Evolutionary conservation across 2,329 filamentous ascomycete species (phyloP), one percentile per base, ranked within the genome.

Genomic region (Calonectria pseudoreteaudii): DNA sequence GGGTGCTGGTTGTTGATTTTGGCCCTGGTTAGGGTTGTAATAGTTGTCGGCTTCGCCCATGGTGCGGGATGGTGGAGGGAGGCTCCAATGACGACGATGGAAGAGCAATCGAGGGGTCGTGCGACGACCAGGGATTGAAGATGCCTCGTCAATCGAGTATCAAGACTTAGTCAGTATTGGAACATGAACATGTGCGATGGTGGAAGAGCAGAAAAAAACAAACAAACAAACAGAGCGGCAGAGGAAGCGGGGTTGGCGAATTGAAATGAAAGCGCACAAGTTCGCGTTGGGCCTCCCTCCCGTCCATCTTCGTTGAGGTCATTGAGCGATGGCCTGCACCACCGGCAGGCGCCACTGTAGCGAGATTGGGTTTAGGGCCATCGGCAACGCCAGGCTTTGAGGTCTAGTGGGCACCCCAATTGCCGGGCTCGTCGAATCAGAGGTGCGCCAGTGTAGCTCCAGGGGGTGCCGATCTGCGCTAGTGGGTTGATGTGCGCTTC

Each of bases 41-140:
- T 85, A 85, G 31, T 70, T 78, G 77, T 85, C 83, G 41, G 81
- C 76, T 77, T 84, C 83, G 71, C 83, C 83, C 84, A 85, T 85
- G 72, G 68, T 74, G 74, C 64, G 66, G 44, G 64, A 26, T 14
- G 36, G n/a, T 16, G 34, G 34, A 9, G n/a, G n/a, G n/a, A n/a
- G n/a, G n/a, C 52, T 47, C 66, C 58, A 26, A 30, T 26, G 62
- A 66, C 66, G n/a, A 69, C 62, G n/a, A n/a, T n/a, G n/a, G n/a
- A n/a, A n/a, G 58, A 44, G 30, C 6, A 26, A 16, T 49, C 4
- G 50, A 18, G 1, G 52, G 31, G 28, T 67, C 26, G 52, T 41
- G 26, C 41, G 38, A 66, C 41, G 38, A 66, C 56, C 28, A 31
- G 20, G n/a, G 36, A 14, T 9, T 28, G 23, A 49, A 28, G 10